phyloP scores from a whole-genome alignment of 257 asterid species.

The Plantago elongata region DNA sequence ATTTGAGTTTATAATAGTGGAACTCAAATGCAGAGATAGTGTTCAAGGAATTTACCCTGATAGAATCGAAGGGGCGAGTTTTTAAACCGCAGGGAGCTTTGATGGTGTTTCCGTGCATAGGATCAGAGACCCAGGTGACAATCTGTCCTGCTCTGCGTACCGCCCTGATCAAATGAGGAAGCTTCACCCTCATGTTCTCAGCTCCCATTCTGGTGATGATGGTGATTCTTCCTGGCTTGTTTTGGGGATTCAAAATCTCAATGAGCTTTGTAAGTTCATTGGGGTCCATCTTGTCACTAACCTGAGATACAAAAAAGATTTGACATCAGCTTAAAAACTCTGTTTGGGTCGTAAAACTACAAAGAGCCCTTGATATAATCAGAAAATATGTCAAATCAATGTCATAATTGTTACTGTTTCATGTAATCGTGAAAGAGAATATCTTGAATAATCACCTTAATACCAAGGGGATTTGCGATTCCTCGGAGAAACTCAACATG shows the following conservation, averaged over 20 bases:
- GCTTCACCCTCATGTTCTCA: constrained; percentile 84
- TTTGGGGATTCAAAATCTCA: constrained; percentile 67
- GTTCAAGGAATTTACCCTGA: constrained; percentile 47
- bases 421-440: neutral
- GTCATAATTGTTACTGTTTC: neutral
- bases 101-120: constrained; percentile 89
- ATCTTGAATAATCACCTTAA: constrained; percentile 39
- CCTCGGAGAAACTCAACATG: constrained; percentile 81
- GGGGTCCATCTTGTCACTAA: constrained; percentile 81
- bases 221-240: constrained; percentile 75
- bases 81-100: constrained; percentile 89
- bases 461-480: constrained; percentile 72
- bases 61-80: constrained; percentile 79
- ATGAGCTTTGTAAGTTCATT: constrained; percentile 66
- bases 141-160: constrained; percentile 76
- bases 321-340: constrained; percentile 12
- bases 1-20: too few species aligned
- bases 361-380: too few species aligned
- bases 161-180: constrained; percentile 76
- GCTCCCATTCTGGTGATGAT: constrained; percentile 89
- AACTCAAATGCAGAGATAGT: neutral
- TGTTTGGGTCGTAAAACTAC: too few species aligned
- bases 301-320: constrained; percentile 29
- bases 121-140: constrained; percentile 87
- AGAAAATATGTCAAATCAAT: too few species aligned